Conservation (phyloP, 1,284 basidiomycete genomes). For the Pyrrhoderma noxium region DNA sequence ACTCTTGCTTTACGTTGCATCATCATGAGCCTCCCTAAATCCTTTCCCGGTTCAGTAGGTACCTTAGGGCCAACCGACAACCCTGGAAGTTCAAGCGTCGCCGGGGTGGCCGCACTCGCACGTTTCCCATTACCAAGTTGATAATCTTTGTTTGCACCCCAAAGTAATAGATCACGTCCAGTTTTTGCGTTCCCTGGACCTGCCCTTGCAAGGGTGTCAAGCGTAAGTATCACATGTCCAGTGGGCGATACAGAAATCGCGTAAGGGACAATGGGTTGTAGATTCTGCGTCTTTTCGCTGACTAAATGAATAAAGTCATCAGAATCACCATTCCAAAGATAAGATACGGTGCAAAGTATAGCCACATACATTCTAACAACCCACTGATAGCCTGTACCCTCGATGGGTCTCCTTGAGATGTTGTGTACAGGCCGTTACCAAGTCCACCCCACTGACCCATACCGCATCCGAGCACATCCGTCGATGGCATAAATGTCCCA, state of each 20-base stretch:
- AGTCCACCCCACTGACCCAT: conserved; percentile 83
- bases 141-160: conserved; percentile 67
- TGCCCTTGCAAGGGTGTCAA: conserved; percentile 54
- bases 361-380: conserved; percentile 67
- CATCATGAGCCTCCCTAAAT: conserved; percentile 53
- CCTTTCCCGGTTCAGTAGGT: background rate
- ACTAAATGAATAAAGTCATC: conserved; percentile 36
- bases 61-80: conserved; percentile 8
- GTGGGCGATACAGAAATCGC: conserved; percentile 67
- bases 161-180: conserved; percentile 56
- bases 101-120: conserved; percentile 65
- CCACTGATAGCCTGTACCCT: conserved; percentile 81
- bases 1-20: conserved; percentile 39
- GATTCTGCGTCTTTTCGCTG: conserved; percentile 52
- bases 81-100: conserved; percentile 39
- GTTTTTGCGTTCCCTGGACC: conserved; percentile 33
- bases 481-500: conserved; percentile 33
- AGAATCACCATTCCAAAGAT: background rate
- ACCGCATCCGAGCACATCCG: conserved; percentile 79
- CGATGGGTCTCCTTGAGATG: conserved; percentile 63
- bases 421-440: conserved; percentile 76
- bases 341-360: background rate
- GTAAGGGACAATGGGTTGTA: conserved; percentile 66
- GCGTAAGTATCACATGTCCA: conserved; percentile 72
- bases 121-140: conserved; percentile 85